These are phyloP conservation scores for Opeltia flavorubescens DNA, from an alignment of 495 filamentous ascomycete genomes.

Conservation along the genomic window DNA sequence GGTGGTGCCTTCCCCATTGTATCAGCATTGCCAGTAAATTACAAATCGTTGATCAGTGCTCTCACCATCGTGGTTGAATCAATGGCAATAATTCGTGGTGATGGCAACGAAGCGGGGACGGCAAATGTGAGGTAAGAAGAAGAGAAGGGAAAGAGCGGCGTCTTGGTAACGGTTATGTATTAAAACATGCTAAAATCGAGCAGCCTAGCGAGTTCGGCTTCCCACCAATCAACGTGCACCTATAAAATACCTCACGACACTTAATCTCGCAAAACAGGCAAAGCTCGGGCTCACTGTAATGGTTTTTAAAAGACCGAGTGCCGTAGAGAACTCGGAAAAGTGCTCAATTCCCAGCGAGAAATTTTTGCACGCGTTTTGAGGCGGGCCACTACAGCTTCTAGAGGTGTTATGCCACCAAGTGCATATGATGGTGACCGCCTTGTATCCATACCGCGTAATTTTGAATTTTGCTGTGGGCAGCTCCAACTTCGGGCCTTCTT, in stretches of 20 bases:
- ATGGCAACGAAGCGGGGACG: slow-evolving; percentile 8
- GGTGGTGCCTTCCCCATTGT: not conserved
- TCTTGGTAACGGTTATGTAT: not conserved
- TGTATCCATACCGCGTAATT: not conserved
- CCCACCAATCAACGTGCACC: not conserved
- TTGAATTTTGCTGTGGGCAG: not conserved
- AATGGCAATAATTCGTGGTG: slow-evolving; percentile 8
- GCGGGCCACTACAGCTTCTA: not conserved
- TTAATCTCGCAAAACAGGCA: slow-evolving; percentile 1
- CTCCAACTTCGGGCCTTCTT: slow-evolving; percentile 1
- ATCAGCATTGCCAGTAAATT: not conserved
- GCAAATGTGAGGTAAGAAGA: not conserved
- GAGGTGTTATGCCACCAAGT: too few species aligned
- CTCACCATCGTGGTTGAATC: slow-evolving; percentile 9
- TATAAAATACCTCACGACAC: slow-evolving; percentile 1
- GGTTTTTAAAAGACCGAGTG: too few species aligned
- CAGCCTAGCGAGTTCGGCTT: not conserved
- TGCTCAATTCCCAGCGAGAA: not conserved
- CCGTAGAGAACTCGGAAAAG: not conserved
- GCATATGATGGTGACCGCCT: not conserved
- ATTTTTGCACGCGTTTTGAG: not conserved
- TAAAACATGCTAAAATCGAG: not conserved
- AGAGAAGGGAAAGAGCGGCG: slow-evolving; percentile 3
- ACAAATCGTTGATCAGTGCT: slow-evolving; percentile 8
- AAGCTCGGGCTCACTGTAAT: slow-evolving; percentile 1